These are phyloP conservation scores for Pseudopithomyces maydicus DNA, from an alignment of 2,329 filamentous ascomycete genomes.

Conservation along the genomic window DNA sequence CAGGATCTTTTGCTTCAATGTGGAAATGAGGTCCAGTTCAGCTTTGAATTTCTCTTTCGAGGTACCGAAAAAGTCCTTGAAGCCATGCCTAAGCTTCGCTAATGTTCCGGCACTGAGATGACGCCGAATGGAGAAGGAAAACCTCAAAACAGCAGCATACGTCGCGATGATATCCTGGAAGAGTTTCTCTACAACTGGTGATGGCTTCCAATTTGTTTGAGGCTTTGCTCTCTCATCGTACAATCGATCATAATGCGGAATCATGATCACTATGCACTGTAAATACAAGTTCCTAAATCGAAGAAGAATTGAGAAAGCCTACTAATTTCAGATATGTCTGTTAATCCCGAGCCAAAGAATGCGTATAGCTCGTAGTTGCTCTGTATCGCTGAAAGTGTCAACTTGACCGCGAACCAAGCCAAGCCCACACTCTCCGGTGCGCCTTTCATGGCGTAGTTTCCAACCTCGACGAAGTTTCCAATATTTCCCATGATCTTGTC, in stretches of 20 bases:
- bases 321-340: conserved; percentile 19
- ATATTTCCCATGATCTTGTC: conserved; percentile 13
- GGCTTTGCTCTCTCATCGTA: conserved; percentile 19
- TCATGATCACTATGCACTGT: conserved; percentile 13
- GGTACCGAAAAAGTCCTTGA: conserved; percentile 19
- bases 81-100: conserved; percentile 16
- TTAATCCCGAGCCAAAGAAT: conserved; percentile 18
- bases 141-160: conserved; percentile 21
- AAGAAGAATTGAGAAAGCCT: neutral
- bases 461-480: conserved; percentile 13
- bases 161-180: conserved; percentile 12
- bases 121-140: conserved; percentile 15
- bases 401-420: conserved; percentile 21
- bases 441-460: conserved; percentile 16
- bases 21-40: conserved; percentile 13
- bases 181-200: conserved; percentile 14
- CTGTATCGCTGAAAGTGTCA: conserved; percentile 19
- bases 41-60: conserved; percentile 16
- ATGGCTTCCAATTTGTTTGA: conserved; percentile 14
- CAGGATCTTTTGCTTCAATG: conserved; percentile 17
- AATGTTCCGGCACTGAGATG: conserved; percentile 13
- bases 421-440: conserved; percentile 22
- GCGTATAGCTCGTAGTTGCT: conserved; percentile 21
- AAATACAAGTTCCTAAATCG: neutral
- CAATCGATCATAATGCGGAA: conserved; percentile 19